Conservation (phyloP, 768 basidiomycete genomes). For the Inosperma sp. region DNA sequence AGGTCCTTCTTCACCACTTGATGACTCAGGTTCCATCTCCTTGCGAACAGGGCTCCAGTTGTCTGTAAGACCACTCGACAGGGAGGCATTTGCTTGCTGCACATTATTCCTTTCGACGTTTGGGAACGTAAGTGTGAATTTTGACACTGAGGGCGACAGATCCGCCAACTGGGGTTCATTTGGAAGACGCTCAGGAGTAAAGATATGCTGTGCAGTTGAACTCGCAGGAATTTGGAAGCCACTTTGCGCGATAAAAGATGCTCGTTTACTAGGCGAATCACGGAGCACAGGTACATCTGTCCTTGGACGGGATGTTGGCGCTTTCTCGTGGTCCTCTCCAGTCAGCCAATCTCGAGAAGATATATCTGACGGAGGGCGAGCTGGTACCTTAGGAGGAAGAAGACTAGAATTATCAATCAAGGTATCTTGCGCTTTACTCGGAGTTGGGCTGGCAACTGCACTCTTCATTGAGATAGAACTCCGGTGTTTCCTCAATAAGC, state of each 20-base stretch:
- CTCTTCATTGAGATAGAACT: slow-evolving; percentile 45
- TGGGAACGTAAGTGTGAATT: slow-evolving; percentile 35
- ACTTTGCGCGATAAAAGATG: slow-evolving; percentile 57
- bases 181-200: slow-evolving; percentile 18
- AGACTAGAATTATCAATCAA: neutral
- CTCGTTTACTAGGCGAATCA: slow-evolving; percentile 68
- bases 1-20: slow-evolving; percentile 58
- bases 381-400: slow-evolving; percentile 10
- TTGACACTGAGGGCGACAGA: slow-evolving; percentile 37
- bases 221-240: slow-evolving; percentile 37
- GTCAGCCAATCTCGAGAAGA: slow-evolving; percentile 67
- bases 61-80: slow-evolving; percentile 30
- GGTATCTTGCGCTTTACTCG: slow-evolving; percentile 3
- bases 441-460: neutral
- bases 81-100: slow-evolving; percentile 11
- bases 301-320: slow-evolving; percentile 17
- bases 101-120: slow-evolving; percentile 28
- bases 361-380: slow-evolving; percentile 11
- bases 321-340: slow-evolving; percentile 49
- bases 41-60: slow-evolving; percentile 46
- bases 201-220: slow-evolving; percentile 34
- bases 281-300: slow-evolving; percentile 50
- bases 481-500: slow-evolving; percentile 46
- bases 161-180: slow-evolving; percentile 18
- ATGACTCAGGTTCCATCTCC: slow-evolving; percentile 37